A percentile compares a stretch with the other conserved stretches of the same genome.
Conservation (phyloP, 352 stramenopile genomes). For the Peronospora destructor region DNA sequence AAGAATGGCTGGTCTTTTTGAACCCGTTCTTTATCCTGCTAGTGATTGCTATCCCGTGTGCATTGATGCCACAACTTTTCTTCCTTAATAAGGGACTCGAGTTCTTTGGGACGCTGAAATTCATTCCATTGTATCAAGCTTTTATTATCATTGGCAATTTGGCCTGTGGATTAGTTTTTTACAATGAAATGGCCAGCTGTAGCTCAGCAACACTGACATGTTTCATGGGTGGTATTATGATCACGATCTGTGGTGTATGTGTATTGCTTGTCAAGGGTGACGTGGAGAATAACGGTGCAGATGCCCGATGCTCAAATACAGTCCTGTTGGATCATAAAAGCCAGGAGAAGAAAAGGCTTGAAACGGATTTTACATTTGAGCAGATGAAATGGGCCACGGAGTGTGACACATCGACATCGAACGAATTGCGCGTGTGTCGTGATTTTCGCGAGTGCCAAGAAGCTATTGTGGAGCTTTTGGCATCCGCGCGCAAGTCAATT, state of each 20-base stretch:
- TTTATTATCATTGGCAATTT: conserved; percentile 81
- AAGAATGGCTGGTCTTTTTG: conserved; percentile 43
- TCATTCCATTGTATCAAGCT: conserved; percentile 74
- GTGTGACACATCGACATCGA: conserved; percentile 11
- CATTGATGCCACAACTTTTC: conserved; percentile 61
- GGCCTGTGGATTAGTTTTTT: conserved; percentile 70
- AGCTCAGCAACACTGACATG: conserved; percentile 30
- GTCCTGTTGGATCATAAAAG: conserved; percentile 20
- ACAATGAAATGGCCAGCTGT: conserved; percentile 72
- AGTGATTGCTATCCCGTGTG: conserved; percentile 46
- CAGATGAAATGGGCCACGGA: conserved; percentile 52
- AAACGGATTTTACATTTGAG: conserved; percentile 49
- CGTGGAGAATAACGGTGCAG: conserved; percentile 8
- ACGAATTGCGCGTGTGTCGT: conserved; percentile 30
- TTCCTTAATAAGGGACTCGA: conserved; percentile 76
- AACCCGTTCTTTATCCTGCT: conserved; percentile 69
- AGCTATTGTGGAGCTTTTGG: conserved; percentile 48
- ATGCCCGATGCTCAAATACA: conserved; percentile 9
- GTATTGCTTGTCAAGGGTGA: conserved; percentile 57
- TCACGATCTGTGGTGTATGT: conserved; percentile 58
- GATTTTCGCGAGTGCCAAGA: conserved; percentile 68
- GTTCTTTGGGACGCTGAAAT: conserved; percentile 74
- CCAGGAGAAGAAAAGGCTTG: conserved; percentile 19
- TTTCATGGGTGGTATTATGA: conserved; percentile 47
- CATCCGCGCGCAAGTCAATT: conserved; percentile 46